Conservation (phyloP, 257 asterid species). For the Leonotis leonurus region DNA sequence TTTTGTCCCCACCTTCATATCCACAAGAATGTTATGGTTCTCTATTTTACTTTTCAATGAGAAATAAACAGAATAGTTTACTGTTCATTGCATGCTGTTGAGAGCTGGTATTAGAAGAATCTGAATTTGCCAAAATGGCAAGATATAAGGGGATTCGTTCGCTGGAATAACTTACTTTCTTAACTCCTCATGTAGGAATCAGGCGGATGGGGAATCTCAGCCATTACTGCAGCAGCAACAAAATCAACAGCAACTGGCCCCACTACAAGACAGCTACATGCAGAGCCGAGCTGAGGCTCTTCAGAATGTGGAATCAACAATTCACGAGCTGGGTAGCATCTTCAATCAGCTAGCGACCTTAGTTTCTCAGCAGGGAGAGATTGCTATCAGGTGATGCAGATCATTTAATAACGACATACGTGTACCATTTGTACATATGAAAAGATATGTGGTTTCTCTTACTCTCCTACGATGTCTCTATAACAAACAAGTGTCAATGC, state of each 20-base stretch:
- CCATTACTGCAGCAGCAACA: conserved; percentile 83
- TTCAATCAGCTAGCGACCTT: conserved; percentile 87
- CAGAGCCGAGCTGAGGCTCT: conserved; percentile 96
- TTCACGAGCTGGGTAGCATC: conserved; percentile 79
- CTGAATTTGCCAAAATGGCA: background rate
- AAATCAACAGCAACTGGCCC: conserved; percentile 74
- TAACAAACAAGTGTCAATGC: background rate
- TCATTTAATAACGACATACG: no score
- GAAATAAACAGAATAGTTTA: background rate
- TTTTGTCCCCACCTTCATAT: background rate
- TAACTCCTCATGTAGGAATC: conserved; percentile 40
- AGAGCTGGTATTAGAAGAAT: no score
- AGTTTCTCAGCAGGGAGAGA: conserved; percentile 95
- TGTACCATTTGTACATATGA: no score
- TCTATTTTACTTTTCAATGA: background rate
- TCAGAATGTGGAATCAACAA: conserved; percentile 86
- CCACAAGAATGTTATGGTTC: background rate
- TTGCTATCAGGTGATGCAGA: conserved; percentile 80
- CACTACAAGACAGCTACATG: conserved; percentile 85
- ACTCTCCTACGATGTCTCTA: no score
- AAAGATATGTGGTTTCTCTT: no score
- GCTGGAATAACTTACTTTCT: conserved; percentile 7
- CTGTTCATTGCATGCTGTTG: background rate
- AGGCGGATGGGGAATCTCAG: conserved; percentile 66
- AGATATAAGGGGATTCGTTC: background rate